Conservation (phyloP, 2,329 filamentous ascomycete genomes). For the Aspergillus oerlinghausenensis region DNA sequence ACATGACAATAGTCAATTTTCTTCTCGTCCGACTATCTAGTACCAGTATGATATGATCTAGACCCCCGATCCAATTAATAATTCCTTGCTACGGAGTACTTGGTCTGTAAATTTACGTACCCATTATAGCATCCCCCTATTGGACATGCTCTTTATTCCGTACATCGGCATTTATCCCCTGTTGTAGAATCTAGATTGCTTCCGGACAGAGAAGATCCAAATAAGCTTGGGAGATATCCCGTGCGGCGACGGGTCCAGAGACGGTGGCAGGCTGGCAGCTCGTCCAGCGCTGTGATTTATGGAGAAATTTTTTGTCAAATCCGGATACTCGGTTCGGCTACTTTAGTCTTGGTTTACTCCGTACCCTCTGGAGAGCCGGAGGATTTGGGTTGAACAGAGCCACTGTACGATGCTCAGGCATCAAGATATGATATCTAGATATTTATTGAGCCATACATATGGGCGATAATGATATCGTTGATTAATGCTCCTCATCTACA, state of each 20-base stretch:
- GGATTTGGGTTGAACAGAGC: background rate
- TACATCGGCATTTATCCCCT: background rate
- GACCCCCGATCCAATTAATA: background rate
- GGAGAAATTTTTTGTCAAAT: constrained; percentile 15
- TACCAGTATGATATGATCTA: constrained; percentile 4
- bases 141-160: background rate
- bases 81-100: background rate
- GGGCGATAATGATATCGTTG: background rate
- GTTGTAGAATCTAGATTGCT: background rate
- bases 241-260: background rate
- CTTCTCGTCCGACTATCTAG: constrained; percentile 3
- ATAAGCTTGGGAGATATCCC: constrained; percentile 4
- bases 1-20: constrained; percentile 19
- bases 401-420: background rate
- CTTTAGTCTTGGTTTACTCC: constrained; percentile 2
- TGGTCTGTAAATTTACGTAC: background rate
- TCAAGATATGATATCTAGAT: too few species aligned
- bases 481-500: background rate
- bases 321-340: constrained; percentile 13
- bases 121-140: background rate
- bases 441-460: background rate
- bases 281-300: constrained; percentile 17
- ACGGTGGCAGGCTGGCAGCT: background rate
- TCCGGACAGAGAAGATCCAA: background rate
- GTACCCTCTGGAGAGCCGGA: background rate